Conservation (phyloP, 2,329 filamentous ascomycete genomes). For the Cladosporium sp. region DNA sequence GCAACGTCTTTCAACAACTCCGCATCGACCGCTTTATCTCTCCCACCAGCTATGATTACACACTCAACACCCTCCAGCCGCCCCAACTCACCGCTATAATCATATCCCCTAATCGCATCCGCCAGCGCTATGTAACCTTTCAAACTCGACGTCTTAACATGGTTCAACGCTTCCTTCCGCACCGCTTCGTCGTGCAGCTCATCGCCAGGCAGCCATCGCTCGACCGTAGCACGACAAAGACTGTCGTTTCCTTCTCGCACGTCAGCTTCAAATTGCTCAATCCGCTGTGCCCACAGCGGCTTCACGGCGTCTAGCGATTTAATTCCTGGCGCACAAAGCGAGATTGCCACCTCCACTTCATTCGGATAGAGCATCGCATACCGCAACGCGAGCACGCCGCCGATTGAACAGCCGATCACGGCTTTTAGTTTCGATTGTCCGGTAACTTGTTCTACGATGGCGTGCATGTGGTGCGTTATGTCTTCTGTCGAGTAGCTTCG, state of each 20-base stretch:
- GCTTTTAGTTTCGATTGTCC: constrained; percentile 18
- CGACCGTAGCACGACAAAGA: constrained; percentile 21
- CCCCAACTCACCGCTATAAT: constrained; percentile 20
- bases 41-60: constrained; percentile 23
- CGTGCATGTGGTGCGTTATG: constrained; percentile 24
- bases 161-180: constrained; percentile 18
- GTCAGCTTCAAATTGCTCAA: constrained; percentile 21
- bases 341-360: constrained; percentile 20
- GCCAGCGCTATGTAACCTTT: constrained; percentile 24
- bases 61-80: constrained; percentile 15
- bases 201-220: constrained; percentile 24
- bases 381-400: constrained; percentile 24
- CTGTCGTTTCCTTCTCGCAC: constrained; percentile 12
- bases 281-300: constrained; percentile 23
- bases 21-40: constrained; percentile 20
- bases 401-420: constrained; percentile 27
- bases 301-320: constrained; percentile 16
- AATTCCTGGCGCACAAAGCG: constrained; percentile 25
- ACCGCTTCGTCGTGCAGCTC: constrained; percentile 16
- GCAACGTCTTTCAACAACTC: constrained; percentile 22
- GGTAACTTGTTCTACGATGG: constrained; percentile 17
- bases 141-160: constrained; percentile 22
- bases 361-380: constrained; percentile 26
- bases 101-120: constrained; percentile 26
- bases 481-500: constrained; percentile 19